Percentiles rank a stretch among this genome's conserved stretches.
These are phyloP conservation scores for Gleditsia sinensis DNA, from an alignment of 306 rosid genomes.

Conservation along the genomic window DNA sequence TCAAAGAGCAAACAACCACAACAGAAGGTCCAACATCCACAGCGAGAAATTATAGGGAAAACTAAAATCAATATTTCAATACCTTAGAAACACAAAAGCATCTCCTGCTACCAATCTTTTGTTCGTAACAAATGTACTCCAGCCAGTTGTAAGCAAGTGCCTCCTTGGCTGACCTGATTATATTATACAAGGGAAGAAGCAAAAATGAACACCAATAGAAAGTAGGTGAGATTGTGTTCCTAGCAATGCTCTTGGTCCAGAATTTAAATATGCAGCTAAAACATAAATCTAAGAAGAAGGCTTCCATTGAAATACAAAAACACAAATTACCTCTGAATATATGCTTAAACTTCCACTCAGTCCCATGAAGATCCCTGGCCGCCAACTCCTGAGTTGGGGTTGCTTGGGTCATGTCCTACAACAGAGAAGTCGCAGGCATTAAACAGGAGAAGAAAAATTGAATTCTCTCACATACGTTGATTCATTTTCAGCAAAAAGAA, in stretches of 20 bases:
- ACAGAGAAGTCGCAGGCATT: conserved; percentile 8
- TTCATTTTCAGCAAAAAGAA: neutral
- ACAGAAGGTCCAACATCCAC: neutral
- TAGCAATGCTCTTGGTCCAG: neutral
- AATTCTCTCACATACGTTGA: neutral
- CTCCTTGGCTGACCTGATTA: conserved; percentile 76
- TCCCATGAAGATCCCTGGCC: conserved; percentile 86
- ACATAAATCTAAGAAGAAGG: neutral
- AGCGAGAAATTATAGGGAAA: neutral
- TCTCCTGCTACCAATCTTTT: conserved; percentile 82
- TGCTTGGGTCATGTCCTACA: conserved; percentile 70
- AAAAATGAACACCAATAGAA: conserved; percentile 11
- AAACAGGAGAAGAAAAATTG: conserved; percentile 2
- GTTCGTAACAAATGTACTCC: conserved; percentile 88
- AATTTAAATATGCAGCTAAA: neutral
- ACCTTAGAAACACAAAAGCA: conserved; percentile 81
- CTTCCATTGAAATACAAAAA: neutral
- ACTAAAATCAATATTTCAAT: neutral
- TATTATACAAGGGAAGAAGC: conserved; percentile 5
- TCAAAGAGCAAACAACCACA: neutral
- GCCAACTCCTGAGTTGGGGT: conserved; percentile 79
- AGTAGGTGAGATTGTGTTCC: neutral
- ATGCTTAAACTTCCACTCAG: conserved; percentile 86
- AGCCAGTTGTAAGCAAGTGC: conserved; percentile 88
- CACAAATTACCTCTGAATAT: conserved; percentile 69